These are phyloP conservation scores for Peziza echinospora DNA, from an alignment of 495 filamentous ascomycete genomes.

Conservation along the genomic window DNA sequence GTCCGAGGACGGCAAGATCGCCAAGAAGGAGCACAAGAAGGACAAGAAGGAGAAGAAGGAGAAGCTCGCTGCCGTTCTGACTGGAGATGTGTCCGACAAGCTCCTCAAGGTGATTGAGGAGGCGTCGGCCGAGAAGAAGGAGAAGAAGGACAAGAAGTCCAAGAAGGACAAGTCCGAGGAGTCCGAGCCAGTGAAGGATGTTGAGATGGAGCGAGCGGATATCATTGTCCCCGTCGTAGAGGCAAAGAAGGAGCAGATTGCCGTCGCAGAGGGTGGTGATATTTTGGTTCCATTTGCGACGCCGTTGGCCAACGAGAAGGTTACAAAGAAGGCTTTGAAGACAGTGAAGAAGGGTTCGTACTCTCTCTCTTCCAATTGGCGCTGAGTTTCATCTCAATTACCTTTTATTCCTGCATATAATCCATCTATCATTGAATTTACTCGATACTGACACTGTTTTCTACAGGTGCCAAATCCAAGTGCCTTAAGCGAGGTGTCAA, in stretches of 20 bases:
- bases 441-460: not conserved
- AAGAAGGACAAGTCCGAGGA: constrained; percentile 3
- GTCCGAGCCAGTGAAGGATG: constrained; percentile 3
- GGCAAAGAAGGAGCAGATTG: not conserved
- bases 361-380: constrained; percentile 1
- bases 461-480: constrained; percentile 69
- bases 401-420: not conserved
- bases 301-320: constrained; percentile 77
- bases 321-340: constrained; percentile 79
- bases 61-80: constrained; percentile 1
- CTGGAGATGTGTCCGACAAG: not conserved
- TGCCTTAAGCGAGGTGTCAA: constrained; percentile 92
- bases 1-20: not conserved
- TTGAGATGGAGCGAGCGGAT: not conserved
- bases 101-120: constrained; percentile 9
- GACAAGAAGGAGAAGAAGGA: constrained; percentile 6
- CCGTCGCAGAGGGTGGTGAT: not conserved
- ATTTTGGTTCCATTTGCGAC: constrained; percentile 28
- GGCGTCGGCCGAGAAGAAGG: constrained; percentile 7
- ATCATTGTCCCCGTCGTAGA: not conserved
- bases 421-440: not conserved
- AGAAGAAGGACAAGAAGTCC: constrained; percentile 9
- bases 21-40: not conserved
- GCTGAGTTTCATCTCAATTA: not conserved
- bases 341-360: constrained; percentile 73